Evolutionary conservation across 2,329 filamentous ascomycete species (phyloP), one percentile per base, ranked within the genome.

Genomic region (Acrodontium crateriforme): DNA sequence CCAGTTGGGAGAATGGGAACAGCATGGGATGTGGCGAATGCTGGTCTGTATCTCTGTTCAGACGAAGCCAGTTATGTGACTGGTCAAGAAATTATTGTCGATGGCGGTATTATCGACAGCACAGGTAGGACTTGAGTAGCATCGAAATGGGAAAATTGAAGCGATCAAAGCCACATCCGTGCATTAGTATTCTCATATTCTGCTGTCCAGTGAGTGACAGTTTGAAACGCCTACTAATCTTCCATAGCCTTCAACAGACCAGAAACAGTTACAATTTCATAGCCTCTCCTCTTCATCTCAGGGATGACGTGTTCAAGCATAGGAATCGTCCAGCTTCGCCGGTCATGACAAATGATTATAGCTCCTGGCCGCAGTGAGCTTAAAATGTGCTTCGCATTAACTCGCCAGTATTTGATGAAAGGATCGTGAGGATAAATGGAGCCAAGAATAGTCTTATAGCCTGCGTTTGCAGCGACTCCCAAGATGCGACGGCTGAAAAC

Each of bases 391-490:
- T 61, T 63, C 6, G 80, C 76, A 54, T 93, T 93, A 28, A 84
- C 41, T 38, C 61, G 58, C 40, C 71, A 66, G 45, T 69, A 75
- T 7, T 62, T 62, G 32, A 93, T 76, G 62, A 91, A 83, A n/a
- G 84, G 74, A 56, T 93, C 84, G 57, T 92, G 83, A 4, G 84
- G 84, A 55, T 91, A 93, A 21, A 93, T 74, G 52, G 74, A 75
- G 3, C 84, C 84, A 20, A 93, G 58, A n/a, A 84, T 76, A 28
- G 89, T 62, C 27, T 65, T 62, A 53, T 82, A 85, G 3, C 74
- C 75, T 35, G 83, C 49, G 28, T 56, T 60, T 18, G 56, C 55
- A 6, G 82, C 55, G 18, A 77, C 49, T 18, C 46, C 46, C 10
- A 78, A 63, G 73, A 92, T 85, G 11, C 68, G 53, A 22, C 61